These are phyloP conservation scores for Funneliformis mosseae DNA, from an alignment of 192 early-diverging fungal genomes.

Conservation along the genomic window DNA sequence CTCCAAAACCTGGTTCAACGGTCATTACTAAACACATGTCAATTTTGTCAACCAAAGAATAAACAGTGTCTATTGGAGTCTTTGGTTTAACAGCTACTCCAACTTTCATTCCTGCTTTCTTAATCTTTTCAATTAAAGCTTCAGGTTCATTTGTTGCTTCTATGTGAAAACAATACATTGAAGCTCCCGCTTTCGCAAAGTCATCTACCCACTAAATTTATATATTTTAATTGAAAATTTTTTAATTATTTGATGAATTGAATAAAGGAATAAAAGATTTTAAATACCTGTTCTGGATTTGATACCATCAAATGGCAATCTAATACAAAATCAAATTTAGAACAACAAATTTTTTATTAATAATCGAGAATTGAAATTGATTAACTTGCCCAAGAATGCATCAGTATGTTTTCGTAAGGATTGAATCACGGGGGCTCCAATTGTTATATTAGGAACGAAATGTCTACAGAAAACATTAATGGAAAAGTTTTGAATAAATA, in stretches of 20 bases:
- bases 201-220: constrained; percentile 84
- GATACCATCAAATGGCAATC: constrained; percentile 70
- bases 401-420: constrained; percentile 83
- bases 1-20: constrained; percentile 97
- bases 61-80: constrained; percentile 69
- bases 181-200: constrained; percentile 87
- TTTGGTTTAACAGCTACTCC: constrained; percentile 92
- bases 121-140: constrained; percentile 80
- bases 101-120: constrained; percentile 85
- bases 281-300: constrained; percentile 44
- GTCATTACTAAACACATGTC: constrained; percentile 97
- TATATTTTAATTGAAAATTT: neutral
- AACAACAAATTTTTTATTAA: neutral
- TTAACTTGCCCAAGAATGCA: constrained; percentile 75
- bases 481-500: neutral
- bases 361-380: constrained; percentile 16
- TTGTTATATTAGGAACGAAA: constrained; percentile 96
- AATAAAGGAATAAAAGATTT: neutral
- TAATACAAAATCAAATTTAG: constrained; percentile 7
- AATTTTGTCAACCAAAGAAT: constrained; percentile 58
- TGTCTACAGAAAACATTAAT: constrained; percentile 57
- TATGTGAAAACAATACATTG: constrained; percentile 89
- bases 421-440: constrained; percentile 92
- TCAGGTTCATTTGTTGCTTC: constrained; percentile 81
- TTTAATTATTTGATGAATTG: neutral